Conservation (phyloP, 1,284 basidiomycete species). For the Cryptococcus sp. region DNA sequence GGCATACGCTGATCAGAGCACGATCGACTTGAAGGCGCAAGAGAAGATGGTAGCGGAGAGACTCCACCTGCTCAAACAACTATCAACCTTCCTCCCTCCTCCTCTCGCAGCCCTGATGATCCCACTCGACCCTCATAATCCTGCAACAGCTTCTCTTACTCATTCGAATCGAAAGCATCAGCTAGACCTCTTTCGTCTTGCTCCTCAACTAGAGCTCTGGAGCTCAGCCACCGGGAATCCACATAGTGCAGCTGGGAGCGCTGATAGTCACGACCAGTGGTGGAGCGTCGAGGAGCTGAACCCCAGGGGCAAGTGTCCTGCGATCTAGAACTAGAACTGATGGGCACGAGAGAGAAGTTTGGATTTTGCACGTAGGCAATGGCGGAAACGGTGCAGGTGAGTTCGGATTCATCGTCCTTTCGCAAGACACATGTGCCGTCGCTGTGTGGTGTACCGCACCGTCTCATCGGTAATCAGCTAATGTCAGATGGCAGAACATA, state of each 20-base stretch:
- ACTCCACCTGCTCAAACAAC: constrained; percentile 38
- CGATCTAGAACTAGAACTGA: constrained; percentile 23
- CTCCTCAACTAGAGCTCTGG: constrained; percentile 31
- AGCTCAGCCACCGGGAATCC: constrained; percentile 19
- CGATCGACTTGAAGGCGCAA: constrained; percentile 27
- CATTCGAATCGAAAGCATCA: constrained; percentile 6
- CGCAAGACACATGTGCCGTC: too few relatives aligned
- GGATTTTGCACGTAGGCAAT: constrained; percentile 39
- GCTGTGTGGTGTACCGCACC: too few relatives aligned
- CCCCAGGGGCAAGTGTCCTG: constrained; percentile 39
- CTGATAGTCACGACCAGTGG: constrained; percentile 33
- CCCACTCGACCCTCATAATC: constrained; percentile 14
- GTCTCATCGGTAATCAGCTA: too few relatives aligned
- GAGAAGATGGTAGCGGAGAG: constrained; percentile 40
- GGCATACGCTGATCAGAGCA: too few relatives aligned
- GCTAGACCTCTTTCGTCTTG: constrained; percentile 28
- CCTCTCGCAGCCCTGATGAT: constrained; percentile 38
- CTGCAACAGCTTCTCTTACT: constrained; percentile 8
- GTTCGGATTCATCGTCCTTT: too few relatives aligned
- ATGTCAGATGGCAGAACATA: too few relatives aligned
- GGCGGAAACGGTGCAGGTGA: too few relatives aligned
- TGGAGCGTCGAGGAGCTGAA: constrained; percentile 48
- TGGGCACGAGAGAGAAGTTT: constrained; percentile 40
- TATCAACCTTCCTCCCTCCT: constrained; percentile 44
- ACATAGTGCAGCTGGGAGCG: too few relatives aligned